These are phyloP conservation scores for Calonectria hawksworthii DNA, from an alignment of 2,329 filamentous ascomycete species.

Conservation along the genomic window DNA sequence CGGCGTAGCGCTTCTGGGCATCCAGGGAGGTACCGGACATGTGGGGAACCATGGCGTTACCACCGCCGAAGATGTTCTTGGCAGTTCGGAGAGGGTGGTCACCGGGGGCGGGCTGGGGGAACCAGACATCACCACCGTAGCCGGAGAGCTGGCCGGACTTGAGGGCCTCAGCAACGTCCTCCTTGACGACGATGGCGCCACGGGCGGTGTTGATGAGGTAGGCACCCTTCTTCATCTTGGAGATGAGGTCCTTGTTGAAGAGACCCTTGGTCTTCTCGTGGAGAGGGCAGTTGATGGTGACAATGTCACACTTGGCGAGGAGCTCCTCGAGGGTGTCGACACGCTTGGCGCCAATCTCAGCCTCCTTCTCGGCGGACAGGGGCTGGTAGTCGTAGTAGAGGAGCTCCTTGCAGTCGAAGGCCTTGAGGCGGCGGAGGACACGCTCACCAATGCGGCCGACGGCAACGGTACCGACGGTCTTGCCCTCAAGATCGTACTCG, in stretches of 20 bases:
- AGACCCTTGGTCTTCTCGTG: constrained; percentile 97
- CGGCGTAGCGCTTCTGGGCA: constrained; percentile 92
- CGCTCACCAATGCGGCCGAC: constrained; percentile 98
- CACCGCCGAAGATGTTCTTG: constrained; percentile 95
- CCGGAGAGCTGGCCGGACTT: constrained; percentile 91
- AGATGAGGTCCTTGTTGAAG: constrained; percentile 98
- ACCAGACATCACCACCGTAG: constrained; percentile 94
- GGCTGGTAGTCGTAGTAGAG: constrained; percentile 99
- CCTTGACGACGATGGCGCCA: constrained; percentile 99
- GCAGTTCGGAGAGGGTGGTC: constrained; percentile 94
- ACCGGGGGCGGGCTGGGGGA: constrained; percentile 94
- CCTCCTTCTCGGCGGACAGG: constrained; percentile 85
- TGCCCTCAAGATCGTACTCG: constrained; percentile 97
- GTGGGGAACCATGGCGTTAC: constrained; percentile 99
- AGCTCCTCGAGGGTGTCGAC: constrained; percentile 94
- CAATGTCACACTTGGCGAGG: constrained; percentile 92
- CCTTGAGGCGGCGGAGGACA: constrained; percentile 93
- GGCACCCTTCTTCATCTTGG: constrained; percentile 98
- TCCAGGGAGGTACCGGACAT: constrained; percentile 99
- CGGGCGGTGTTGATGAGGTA: constrained; percentile 99
- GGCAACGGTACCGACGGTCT: constrained; percentile 97
- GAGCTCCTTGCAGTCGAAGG: constrained; percentile 99
- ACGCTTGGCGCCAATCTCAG: constrained; percentile 94
- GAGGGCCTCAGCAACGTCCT: constrained; percentile 95
- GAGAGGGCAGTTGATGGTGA: constrained; percentile 99